Conservation (phyloP, 2,329 filamentous ascomycete species). For the Penicillium polonicum region DNA sequence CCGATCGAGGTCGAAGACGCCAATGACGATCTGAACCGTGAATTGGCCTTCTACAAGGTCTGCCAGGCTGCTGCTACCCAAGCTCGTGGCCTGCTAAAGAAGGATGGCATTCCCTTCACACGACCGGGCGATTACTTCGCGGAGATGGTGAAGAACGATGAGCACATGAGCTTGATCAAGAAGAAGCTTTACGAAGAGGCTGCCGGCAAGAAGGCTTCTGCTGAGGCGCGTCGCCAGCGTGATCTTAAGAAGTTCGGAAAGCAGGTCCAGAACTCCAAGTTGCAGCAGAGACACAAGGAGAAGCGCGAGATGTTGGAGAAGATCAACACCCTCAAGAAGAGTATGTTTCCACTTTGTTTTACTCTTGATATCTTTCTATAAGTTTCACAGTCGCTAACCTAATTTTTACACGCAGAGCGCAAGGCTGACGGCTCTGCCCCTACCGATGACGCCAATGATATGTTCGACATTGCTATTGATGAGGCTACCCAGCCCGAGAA, state of each 20-base stretch:
- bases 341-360: slow-evolving; percentile 56
- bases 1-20: slow-evolving; percentile 76
- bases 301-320: slow-evolving; percentile 94
- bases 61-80: slow-evolving; percentile 73
- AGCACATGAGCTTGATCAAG: slow-evolving; percentile 97
- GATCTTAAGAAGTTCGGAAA: slow-evolving; percentile 99
- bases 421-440: slow-evolving; percentile 64
- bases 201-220: slow-evolving; percentile 84
- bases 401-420: slow-evolving; percentile 63
- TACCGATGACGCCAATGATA: slow-evolving; percentile 69
- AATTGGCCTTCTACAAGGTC: slow-evolving; percentile 91
- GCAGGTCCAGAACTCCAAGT: slow-evolving; percentile 92
- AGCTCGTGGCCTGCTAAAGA: slow-evolving; percentile 71
- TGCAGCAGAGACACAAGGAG: slow-evolving; percentile 89
- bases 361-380: background rate
- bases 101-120: slow-evolving; percentile 81
- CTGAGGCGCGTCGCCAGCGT: slow-evolving; percentile 85
- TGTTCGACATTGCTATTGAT: slow-evolving; percentile 90
- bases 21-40: slow-evolving; percentile 86
- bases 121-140: slow-evolving; percentile 94
- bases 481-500: slow-evolving; percentile 59
- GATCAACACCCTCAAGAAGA: slow-evolving; percentile 92
- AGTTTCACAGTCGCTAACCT: slow-evolving; percentile 24
- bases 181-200: slow-evolving; percentile 89
- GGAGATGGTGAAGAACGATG: slow-evolving; percentile 98